Base-by-base conservation (phyloP, 2,329 filamentous ascomycete species). In the Fusarium foetens region DNA sequence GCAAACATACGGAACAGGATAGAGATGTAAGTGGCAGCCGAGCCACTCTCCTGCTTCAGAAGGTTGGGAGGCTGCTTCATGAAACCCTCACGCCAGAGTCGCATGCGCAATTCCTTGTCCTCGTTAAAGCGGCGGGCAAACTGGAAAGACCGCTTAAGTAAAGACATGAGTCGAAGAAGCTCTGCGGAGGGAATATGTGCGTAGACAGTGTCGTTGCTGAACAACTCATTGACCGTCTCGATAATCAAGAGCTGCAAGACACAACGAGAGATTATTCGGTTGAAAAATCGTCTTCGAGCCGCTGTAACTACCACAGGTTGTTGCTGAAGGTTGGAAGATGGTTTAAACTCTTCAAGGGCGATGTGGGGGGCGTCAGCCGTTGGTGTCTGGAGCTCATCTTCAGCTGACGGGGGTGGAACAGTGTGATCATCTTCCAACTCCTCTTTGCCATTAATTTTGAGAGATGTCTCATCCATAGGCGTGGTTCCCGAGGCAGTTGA, bases 51-150 rank as follows among this genome's bases (percentile, higher is more conserved):
- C 81, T 99, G 96, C 84, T 99, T 99, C 35, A 99, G 88, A 17
- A 99, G 86, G 78, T 99, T 99, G 6, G 96, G 96, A 21, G 96
- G 95, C 80, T 99, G 96, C 83, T 97, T 97, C 96, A 99, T 99
- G 86, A 99, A 99, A 1, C 97, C 96, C 81, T 99, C 96, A 55
- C 94, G 89, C 94, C 97, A 99, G 23, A 99, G 87, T 23, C 94
- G 90, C 88, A 97, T 97, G 49, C 96, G 91, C 41, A 99, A 86
- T 74, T 98, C 96, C 82, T 97, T 97, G 83, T 99, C 95, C 71
- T 94, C 94, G 81, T 99, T 99, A 87, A 99, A 99, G 76, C 92
- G 93, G 78, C 97, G 95, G 48, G 97, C 96, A 76, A 99, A 99
- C 66, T 97, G 91, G 83, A 97, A 99, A 33, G 93, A 96, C 80